Evolutionary conservation across 2,329 filamentous ascomycete genomes (phyloP).

Genomic region (Monilinia fructicola): DNA sequence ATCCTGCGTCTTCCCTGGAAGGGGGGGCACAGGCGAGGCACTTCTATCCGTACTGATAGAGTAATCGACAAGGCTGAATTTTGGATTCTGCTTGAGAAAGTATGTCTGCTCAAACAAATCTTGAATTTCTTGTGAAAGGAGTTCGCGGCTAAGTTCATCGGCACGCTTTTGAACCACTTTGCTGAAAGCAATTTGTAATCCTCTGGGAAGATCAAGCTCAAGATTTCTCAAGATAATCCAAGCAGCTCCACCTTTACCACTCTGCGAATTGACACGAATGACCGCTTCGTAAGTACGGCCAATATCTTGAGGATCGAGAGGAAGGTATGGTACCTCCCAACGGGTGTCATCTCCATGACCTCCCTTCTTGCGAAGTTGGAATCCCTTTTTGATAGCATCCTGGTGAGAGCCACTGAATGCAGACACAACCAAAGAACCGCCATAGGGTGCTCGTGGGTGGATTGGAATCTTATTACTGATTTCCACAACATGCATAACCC

Average conservation of each 20-base stretch:
- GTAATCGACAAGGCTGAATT: constrained; percentile 88
- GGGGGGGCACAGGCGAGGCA: constrained; percentile 66
- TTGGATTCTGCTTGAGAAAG: constrained; percentile 77
- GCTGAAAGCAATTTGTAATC: constrained; percentile 88
- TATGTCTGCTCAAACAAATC: constrained; percentile 87
- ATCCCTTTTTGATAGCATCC: constrained; percentile 94
- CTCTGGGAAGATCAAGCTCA: constrained; percentile 87
- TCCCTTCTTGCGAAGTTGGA: constrained; percentile 65
- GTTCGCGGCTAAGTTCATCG: constrained; percentile 78
- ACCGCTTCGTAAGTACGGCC: constrained; percentile 97
- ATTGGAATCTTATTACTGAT: constrained; percentile 93
- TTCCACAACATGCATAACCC: constrained; percentile 86
- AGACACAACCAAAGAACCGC: constrained; percentile 85
- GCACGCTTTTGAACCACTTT: constrained; percentile 74
- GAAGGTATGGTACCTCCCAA: constrained; percentile 90
- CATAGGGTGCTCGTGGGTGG: constrained; percentile 86
- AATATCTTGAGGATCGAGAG: constrained; percentile 89
- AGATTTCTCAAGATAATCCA: constrained; percentile 91
- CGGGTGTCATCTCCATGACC: constrained; percentile 42
- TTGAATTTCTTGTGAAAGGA: constrained; percentile 80
- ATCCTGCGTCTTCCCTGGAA: constrained; percentile 69
- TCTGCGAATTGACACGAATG: constrained; percentile 96
- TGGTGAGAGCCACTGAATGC: constrained; percentile 92
- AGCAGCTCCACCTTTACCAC: constrained; percentile 88
- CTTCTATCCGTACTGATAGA: constrained; percentile 84